Conservation (phyloP, 1,284 basidiomycete genomes). For the Sphaerobolus stellatus region DNA sequence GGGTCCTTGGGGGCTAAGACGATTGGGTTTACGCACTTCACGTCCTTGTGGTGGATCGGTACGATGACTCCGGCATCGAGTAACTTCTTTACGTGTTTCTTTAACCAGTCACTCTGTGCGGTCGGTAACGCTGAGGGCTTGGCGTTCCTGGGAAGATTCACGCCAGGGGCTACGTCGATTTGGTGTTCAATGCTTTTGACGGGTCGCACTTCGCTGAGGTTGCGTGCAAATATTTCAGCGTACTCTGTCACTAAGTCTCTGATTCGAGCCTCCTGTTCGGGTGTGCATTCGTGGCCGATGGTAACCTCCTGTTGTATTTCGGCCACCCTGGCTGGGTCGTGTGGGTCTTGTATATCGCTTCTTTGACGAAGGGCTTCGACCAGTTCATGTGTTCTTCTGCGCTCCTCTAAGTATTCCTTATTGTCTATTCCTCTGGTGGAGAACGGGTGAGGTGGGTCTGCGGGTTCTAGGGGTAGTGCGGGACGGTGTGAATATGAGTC, state of each 20-base stretch:
- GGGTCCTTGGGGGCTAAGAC: conserved; percentile 18
- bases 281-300: conserved; percentile 13
- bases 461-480: no score
- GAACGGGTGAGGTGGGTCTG: no score
- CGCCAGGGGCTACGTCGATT: conserved; percentile 13
- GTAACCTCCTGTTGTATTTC: conserved; percentile 12
- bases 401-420: no score
- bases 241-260: conserved; percentile 12
- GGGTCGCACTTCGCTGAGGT: conserved; percentile 14
- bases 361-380: no score
- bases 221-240: conserved; percentile 17
- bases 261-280: conserved; percentile 9
- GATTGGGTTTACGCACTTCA: conserved; percentile 14
- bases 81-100: conserved; percentile 15
- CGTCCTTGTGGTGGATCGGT: conserved; percentile 10
- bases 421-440: no score
- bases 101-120: conserved; percentile 11
- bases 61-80: conserved; percentile 14
- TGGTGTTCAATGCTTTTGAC: conserved; percentile 15
- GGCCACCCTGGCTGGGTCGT: conserved; percentile 12
- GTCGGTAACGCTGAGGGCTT: conserved; percentile 13
- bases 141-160: conserved; percentile 10
- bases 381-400: no score
- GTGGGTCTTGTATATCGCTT: no score
- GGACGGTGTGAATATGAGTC: no score